These are phyloP conservation scores for Leccinum variabile DNA, from an alignment of 1,284 basidiomycete genomes.

Conservation along the genomic window DNA sequence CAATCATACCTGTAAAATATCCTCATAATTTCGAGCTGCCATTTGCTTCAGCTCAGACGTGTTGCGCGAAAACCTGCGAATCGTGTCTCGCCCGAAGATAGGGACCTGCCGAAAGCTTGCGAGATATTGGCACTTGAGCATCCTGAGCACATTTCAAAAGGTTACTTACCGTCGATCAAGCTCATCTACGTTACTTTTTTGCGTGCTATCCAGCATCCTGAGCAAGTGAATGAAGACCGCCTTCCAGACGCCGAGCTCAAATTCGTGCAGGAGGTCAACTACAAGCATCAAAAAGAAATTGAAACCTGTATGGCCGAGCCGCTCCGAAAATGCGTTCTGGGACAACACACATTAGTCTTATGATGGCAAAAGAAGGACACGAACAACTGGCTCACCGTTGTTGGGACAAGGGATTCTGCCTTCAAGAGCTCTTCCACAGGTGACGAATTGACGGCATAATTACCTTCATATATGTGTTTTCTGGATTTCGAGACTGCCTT, in stretches of 20 bases:
- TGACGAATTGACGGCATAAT: not conserved
- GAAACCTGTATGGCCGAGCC: not conserved
- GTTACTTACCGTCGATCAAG: not conserved
- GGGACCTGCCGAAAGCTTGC: not conserved
- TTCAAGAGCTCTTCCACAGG: not conserved
- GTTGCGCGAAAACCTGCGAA: not conserved
- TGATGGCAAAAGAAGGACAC: not conserved
- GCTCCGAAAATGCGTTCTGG: not conserved
- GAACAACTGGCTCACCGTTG: not conserved
- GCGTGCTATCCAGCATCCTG: not conserved
- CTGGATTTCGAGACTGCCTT: not conserved
- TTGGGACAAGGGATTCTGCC: not conserved
- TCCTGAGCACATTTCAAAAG: not conserved
- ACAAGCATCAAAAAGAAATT: not conserved
- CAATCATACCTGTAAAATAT: not conserved
- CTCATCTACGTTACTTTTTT: not conserved
- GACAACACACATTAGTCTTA: too few relatives aligned
- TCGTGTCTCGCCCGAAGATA: not conserved
- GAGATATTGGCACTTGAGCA: not conserved
- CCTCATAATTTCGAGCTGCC: not conserved
- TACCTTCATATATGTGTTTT: not conserved
- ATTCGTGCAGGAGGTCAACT: not conserved
- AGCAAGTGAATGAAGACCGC: not conserved
- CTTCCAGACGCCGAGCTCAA: not conserved
- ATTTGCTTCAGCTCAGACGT: not conserved